phyloP scores from a whole-genome alignment of 2,329 filamentous ascomycete genomes.

The Eutypa lata region DNA sequence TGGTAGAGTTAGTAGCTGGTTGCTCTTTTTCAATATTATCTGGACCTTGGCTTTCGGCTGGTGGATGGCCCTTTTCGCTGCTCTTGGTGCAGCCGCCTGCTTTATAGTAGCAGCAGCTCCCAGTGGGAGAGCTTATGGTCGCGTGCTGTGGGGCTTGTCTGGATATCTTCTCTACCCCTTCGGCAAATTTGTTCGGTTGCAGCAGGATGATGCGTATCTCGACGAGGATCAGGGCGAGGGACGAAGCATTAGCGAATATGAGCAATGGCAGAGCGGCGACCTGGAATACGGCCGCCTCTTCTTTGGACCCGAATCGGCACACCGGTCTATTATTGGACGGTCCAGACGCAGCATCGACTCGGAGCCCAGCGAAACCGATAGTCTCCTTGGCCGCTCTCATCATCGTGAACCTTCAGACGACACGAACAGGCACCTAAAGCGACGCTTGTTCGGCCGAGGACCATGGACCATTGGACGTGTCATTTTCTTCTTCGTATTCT shows the following conservation, averaged over 20 bases:
- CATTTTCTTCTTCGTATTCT: constrained; percentile 95
- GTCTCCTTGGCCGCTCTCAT: constrained; percentile 66
- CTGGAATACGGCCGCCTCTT: constrained; percentile 93
- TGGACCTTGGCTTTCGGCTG: constrained; percentile 94
- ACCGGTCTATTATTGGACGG: constrained; percentile 78
- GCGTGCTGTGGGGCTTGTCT: constrained; percentile 77
- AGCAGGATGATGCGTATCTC: constrained; percentile 90
- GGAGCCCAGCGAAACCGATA: constrained; percentile 78
- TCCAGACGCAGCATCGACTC: constrained; percentile 89
- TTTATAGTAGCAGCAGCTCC: constrained; percentile 75
- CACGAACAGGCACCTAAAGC: constrained; percentile 57
- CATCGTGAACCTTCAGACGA: constrained; percentile 46
- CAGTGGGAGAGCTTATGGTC: constrained; percentile 82
- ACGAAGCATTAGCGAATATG: constrained; percentile 95
- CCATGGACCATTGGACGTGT: constrained; percentile 94
- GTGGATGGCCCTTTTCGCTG: constrained; percentile 83
- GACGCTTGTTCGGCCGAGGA: constrained; percentile 87
- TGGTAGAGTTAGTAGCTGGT: constrained; percentile 76
- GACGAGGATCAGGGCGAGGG: constrained; percentile 96
- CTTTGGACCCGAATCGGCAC: constrained; percentile 74
- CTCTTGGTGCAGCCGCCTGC: constrained; percentile 72
- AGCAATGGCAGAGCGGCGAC: constrained; percentile 98
- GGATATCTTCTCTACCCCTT: constrained; percentile 94
- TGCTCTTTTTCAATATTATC: constrained; percentile 82
- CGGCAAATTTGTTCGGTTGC: constrained; percentile 89